These are phyloP conservation scores for Neohortaea acidophila DNA, from an alignment of 495 filamentous ascomycete species.

Conservation along the genomic window DNA sequence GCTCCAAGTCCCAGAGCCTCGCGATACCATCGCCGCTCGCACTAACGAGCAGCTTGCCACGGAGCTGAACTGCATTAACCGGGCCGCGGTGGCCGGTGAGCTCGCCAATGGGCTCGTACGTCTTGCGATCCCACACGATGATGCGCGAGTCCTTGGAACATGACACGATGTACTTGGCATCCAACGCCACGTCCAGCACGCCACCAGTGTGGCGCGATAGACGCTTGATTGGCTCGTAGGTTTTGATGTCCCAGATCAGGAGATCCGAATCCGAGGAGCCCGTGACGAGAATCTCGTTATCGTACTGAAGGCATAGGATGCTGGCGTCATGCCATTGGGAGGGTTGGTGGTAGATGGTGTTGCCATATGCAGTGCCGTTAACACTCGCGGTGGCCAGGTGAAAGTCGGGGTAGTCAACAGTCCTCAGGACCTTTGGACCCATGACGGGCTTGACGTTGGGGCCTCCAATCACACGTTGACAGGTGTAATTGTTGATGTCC, in stretches of 20 bases:
- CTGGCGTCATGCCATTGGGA: conserved; percentile 59
- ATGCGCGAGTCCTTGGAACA: conserved; percentile 90
- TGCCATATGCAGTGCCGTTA: conserved; percentile 32
- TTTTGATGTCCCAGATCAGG: conserved; percentile 76
- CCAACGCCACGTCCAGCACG: conserved; percentile 84
- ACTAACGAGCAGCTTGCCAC: conserved; percentile 77
- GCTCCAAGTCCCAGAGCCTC: conserved; percentile 85
- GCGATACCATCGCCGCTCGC: conserved; percentile 85
- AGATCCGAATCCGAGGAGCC: conserved; percentile 84
- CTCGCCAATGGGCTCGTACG: conserved; percentile 54
- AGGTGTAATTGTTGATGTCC: conserved; percentile 76
- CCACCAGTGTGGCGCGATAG: conserved; percentile 66
- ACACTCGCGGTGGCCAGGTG: conserved; percentile 29
- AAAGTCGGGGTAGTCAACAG: conserved; percentile 16
- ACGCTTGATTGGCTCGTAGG: conserved; percentile 60
- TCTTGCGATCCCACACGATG: conserved; percentile 80
- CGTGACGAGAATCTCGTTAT: conserved; percentile 80
- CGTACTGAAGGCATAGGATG: conserved; percentile 88
- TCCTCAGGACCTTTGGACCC: conserved; percentile 19
- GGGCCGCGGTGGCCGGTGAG: conserved; percentile 74
- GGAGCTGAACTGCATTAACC: conserved; percentile 88
- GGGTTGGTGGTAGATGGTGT: conserved; percentile 25
- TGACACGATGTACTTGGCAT: conserved; percentile 80
- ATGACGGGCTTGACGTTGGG: conserved; percentile 18
- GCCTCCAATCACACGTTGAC: conserved; percentile 61